Conservation (phyloP, 176 grass and related monocot species). For the bread wheat (Triticum aestivum) region DNA sequence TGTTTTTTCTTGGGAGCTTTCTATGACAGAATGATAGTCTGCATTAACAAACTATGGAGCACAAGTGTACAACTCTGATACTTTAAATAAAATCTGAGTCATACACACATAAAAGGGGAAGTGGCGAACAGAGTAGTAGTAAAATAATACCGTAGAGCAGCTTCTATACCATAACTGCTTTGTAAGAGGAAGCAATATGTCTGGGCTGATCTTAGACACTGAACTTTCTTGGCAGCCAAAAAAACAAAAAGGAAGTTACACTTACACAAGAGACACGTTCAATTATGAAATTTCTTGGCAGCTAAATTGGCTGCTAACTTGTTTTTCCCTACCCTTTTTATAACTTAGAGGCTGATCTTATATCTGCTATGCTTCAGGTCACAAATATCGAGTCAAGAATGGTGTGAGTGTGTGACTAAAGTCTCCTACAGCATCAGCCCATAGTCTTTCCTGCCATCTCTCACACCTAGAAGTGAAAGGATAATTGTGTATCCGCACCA, state of each 20-base stretch:
- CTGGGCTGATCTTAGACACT: too few species aligned
- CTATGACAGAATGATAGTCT: too few species aligned
- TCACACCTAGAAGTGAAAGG: not conserved
- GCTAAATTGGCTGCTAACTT: not conserved
- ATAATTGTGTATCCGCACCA: not conserved
- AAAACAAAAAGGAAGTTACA: not conserved
- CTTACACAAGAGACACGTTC: not conserved
- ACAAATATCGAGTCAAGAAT: constrained; percentile 84
- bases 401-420: constrained; percentile 48
- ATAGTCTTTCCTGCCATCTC: constrained; percentile 18
- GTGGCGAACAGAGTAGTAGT: too few species aligned
- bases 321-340: not conserved
- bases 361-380: constrained; percentile 48
- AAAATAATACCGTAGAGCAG: too few species aligned
- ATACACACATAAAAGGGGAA: too few species aligned
- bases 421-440: constrained; percentile 60
- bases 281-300: not conserved
- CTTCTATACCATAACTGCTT: too few species aligned
- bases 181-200: too few species aligned
- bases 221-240: not conserved
- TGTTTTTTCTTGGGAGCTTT: too few species aligned
- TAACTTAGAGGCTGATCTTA: not conserved
- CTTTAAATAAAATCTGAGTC: too few species aligned
- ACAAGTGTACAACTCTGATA: too few species aligned
- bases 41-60: too few species aligned